Base-by-base conservation (phyloP, 2,329 filamentous ascomycete genomes). In the Plenodomus biglobosus region DNA sequence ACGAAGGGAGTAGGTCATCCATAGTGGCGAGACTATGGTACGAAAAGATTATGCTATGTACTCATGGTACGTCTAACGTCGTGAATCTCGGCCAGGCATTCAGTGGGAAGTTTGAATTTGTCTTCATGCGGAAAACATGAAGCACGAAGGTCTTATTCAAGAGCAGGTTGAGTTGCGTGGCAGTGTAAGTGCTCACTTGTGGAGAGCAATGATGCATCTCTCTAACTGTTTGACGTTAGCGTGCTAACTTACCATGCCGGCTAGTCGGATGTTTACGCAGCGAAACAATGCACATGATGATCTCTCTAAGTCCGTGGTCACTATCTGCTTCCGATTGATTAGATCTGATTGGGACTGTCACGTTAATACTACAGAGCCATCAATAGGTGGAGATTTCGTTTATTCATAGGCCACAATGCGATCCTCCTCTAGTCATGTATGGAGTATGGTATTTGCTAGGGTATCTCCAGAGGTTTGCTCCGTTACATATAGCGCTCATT, bases 1-100 rank as follows among this genome's bases (percentile, higher is more conserved):
- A 85, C n/a, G 81, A 81, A 3, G 83, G 83, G 22, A 81, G 80
- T 42, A 80, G 73, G 42, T 79, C 75, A 59, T 84, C 80, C 80
- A 83, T 83, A 16, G 18, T 37, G 6, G 30, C 17, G 13, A 15
- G 15, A 15, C 13, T 32, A 11, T 32, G 27, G 27, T 32, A 15
- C 8, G 6, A 10, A 32, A 15, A 3, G 6, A 15, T 3, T 32
- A 11, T 15, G 27, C 27, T 32, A 32, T 15, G 27, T 15, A 8
- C 13, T 32, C 27, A 32, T 32, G 27, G 27, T 15, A 32, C 6
- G 27, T 32, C 27, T 32, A 8, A 3, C 27, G 27, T 11, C 11
- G 27, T 10, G 13, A 15, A 32, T 15, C 13, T n/a, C n/a, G n/a
- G n/a, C n/a, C n/a, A n/a, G n/a, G n/a, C n/a, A n/a, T n/a, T n/a